A percentile compares a stretch with the other conserved stretches of the same genome.
These are phyloP conservation scores for Periconia digitata DNA, from an alignment of 2,329 filamentous ascomycete genomes.

Conservation along the genomic window DNA sequence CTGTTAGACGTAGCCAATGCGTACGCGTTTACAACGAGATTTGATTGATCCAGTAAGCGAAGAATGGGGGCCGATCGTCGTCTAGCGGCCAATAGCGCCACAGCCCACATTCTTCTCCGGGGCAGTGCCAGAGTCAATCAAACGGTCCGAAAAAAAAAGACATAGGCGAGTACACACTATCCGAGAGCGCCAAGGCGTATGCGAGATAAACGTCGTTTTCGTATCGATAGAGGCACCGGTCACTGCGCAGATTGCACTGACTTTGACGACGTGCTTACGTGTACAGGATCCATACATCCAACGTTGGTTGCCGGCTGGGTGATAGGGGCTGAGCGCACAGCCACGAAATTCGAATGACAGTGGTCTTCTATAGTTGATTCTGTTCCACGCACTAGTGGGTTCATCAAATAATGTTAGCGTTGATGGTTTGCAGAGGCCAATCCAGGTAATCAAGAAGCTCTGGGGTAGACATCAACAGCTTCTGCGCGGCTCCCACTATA, in stretches of 20 bases:
- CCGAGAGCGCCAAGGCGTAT: too few relatives aligned
- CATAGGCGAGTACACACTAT: too few relatives aligned
- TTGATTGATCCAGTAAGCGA: background rate
- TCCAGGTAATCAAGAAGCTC: slow-evolving; percentile 31
- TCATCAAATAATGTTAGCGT: background rate
- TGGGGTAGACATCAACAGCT: slow-evolving; percentile 23
- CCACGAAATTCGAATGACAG: background rate
- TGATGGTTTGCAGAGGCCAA: slow-evolving; percentile 27
- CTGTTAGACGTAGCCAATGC: background rate
- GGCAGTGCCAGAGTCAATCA: too few relatives aligned
- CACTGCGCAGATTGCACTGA: too few relatives aligned
- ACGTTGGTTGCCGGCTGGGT: too few relatives aligned
- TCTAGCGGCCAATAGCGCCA: too few relatives aligned
- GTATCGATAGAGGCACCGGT: too few relatives aligned
- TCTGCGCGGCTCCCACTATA: slow-evolving; percentile 24
- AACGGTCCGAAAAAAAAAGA: too few relatives aligned
- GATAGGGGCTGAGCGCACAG: too few relatives aligned
- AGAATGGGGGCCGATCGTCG: background rate
- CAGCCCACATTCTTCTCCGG: too few relatives aligned
- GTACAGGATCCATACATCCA: too few relatives aligned
- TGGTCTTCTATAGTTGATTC: background rate
- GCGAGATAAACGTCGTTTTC: too few relatives aligned
- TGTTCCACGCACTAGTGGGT: background rate
- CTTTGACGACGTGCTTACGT: background rate
- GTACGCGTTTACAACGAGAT: background rate